phyloP scores from a whole-genome alignment of 2,329 filamentous ascomycete genomes.

The Colletotrichum tanaceti region DNA sequence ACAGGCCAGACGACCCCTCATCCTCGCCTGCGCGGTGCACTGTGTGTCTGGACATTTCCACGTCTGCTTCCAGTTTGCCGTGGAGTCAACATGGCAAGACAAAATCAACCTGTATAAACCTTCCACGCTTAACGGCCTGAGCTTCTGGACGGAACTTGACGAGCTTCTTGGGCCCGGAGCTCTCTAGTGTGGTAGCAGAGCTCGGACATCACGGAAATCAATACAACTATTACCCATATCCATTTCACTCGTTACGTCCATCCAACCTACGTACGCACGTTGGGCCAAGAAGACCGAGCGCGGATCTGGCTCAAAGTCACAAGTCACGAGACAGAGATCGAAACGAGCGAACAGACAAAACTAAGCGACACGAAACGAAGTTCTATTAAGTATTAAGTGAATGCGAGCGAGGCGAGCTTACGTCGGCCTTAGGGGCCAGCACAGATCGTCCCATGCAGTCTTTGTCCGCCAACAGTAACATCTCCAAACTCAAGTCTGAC shows the following conservation, averaged over 20 bases:
- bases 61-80: not conserved
- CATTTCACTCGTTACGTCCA: not conserved
- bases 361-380: slow-evolving; percentile 49
- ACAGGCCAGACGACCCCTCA: not conserved
- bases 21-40: not conserved
- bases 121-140: slow-evolving; percentile 27
- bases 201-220: slow-evolving; percentile 7
- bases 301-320: not conserved
- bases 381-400: slow-evolving; percentile 58
- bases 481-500: slow-evolving; percentile 41
- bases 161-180: not conserved
- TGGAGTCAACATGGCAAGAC: not conserved
- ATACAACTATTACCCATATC: slow-evolving; percentile 10
- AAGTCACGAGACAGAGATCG: slow-evolving; percentile 6
- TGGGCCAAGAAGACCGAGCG: slow-evolving; percentile 19
- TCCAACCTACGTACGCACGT: not conserved
- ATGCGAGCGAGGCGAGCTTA: slow-evolving; percentile 44
- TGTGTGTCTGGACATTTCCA: not conserved
- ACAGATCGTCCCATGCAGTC: slow-evolving; percentile 37
- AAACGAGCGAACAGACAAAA: not conserved
- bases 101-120: not conserved
- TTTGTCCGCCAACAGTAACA: slow-evolving; percentile 35
- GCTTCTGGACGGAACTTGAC: slow-evolving; percentile 26
- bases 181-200: not conserved
- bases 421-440: slow-evolving; percentile 40